A percentile compares a stretch with the other conserved stretches of the same genome.
phyloP scores from a whole-genome alignment of 306 rosid species.

The Betula pendula region DNA sequence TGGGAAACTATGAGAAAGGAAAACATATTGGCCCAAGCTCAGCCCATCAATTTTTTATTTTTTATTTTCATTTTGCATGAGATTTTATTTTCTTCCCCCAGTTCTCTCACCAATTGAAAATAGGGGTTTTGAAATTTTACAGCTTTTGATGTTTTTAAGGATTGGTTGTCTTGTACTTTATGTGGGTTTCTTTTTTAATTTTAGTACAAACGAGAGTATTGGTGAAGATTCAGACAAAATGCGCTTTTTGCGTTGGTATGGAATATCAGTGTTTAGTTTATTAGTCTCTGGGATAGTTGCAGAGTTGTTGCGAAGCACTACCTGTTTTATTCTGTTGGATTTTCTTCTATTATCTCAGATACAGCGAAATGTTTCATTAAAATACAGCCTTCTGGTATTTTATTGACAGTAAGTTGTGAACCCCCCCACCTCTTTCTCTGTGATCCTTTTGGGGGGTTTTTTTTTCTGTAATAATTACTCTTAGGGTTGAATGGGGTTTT shows the following conservation, averaged over 20 bases:
- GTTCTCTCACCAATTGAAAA: constrained; percentile 11
- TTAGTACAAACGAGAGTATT: constrained; percentile 41
- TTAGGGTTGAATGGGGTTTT: constrained; percentile 18
- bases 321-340: constrained; percentile 35
- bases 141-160: constrained; percentile 55
- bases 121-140: constrained; percentile 24
- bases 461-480: constrained; percentile 7
- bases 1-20: constrained; percentile 19
- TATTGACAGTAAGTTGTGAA: constrained; percentile 25
- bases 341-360: constrained; percentile 24
- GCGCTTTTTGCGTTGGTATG: constrained; percentile 31
- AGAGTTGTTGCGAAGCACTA: constrained; percentile 45
- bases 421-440: too few relatives aligned
- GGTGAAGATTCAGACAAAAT: constrained; percentile 59
- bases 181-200: constrained; percentile 31
- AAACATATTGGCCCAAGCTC: constrained; percentile 1
- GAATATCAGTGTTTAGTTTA: constrained; percentile 36
- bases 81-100: not conserved
- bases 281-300: constrained; percentile 31
- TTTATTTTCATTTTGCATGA: not conserved
- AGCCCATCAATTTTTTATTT: constrained; percentile 2
- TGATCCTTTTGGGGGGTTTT: constrained; percentile 32
- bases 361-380: constrained; percentile 41
- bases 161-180: constrained; percentile 44
- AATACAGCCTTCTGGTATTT: constrained; percentile 45